Evolutionary conservation across 805 yeast genomes (phyloP), one percentile per base, ranked within the genome.

Genomic region (Lachancea kluyveri): DNA sequence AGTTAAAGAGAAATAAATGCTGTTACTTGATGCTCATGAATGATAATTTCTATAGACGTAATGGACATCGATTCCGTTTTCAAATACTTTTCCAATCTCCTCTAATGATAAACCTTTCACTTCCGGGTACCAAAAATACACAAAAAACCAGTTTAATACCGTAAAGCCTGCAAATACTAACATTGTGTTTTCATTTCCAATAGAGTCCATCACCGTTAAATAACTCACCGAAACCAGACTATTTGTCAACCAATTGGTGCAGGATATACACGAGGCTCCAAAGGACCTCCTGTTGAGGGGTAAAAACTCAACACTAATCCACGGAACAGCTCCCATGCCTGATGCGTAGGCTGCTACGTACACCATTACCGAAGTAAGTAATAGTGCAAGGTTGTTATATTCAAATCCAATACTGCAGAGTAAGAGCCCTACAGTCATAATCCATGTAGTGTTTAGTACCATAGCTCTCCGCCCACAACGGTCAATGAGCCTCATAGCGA

Each of bases 401-500:
- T 40, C 37, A 24, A 62, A 59, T 1, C 59, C 61, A 28, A 49
- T 35, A 8, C 59, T 48, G 8, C 64, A 51, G 17, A 57, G 21
- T 3, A 59, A 28, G 13, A 67, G 42, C 0, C 68, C 58, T 0
- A 60, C 24, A 1, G 60, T 45, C 64, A 65, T 62, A 5, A 65
- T 42, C 62, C 65, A 59, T 8, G 63, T 53, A 0, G 70, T 64
- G 19, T 45, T 34, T 32, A 76, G 50, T 17, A 75, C 56, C 50
- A 72, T 64, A 4, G 45, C 24, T 26, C 68, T 48, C 39, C 61
- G 64, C 9, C 83, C 83, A 36, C 70, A 44, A 24, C 52, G 50
- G 43, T 76, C 82, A 33, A 75, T 67, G 21, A 61, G 61, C 24
- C 44, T 57, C 39, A 74, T 59, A 8, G 78, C 75, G 10, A 70